phyloP scores from a whole-genome alignment of 345 rosid genomes.

The Salix brachista region DNA sequence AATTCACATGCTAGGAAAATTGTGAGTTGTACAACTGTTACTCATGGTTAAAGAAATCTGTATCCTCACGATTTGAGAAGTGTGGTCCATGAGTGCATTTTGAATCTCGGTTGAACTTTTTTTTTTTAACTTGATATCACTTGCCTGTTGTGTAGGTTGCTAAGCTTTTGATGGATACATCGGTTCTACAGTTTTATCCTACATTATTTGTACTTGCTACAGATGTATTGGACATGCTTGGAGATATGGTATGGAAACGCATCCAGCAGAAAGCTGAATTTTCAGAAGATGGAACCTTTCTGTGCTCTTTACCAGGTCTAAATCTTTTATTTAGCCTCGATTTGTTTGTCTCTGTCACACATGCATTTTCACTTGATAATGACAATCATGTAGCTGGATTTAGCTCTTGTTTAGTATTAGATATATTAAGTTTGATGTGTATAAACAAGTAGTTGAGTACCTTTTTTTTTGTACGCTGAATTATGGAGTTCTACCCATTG shows the following conservation, averaged over 20 bases:
- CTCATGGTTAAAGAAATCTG: no score
- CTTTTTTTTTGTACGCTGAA: no score
- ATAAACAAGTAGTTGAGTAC: neutral
- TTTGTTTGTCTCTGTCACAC: neutral
- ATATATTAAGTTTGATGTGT: neutral
- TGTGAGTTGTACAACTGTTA: no score
- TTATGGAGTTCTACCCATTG: no score
- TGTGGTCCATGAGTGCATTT: no score
- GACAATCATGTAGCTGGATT: neutral
- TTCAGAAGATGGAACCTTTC: slow-evolving; percentile 53
- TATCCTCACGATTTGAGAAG: no score
- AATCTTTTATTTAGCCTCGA: slow-evolving; percentile 1
- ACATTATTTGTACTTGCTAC: slow-evolving; percentile 78
- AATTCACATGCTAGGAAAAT: no score
- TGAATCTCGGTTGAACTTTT: no score
- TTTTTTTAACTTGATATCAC: no score
- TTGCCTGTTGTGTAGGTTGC: slow-evolving; percentile 57
- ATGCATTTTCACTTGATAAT: neutral
- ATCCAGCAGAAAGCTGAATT: slow-evolving; percentile 75
- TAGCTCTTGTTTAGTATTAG: neutral
- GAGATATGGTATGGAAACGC: slow-evolving; percentile 91
- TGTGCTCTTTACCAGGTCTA: slow-evolving; percentile 57
- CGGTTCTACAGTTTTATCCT: slow-evolving; percentile 85
- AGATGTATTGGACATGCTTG: slow-evolving; percentile 82
- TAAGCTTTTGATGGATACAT: slow-evolving; percentile 86